Evolutionary conservation across 164 flowering plant genomes (phyloP), one percentile per base, ranked within the genome.

Genomic region (Macadamia integrifolia): DNA sequence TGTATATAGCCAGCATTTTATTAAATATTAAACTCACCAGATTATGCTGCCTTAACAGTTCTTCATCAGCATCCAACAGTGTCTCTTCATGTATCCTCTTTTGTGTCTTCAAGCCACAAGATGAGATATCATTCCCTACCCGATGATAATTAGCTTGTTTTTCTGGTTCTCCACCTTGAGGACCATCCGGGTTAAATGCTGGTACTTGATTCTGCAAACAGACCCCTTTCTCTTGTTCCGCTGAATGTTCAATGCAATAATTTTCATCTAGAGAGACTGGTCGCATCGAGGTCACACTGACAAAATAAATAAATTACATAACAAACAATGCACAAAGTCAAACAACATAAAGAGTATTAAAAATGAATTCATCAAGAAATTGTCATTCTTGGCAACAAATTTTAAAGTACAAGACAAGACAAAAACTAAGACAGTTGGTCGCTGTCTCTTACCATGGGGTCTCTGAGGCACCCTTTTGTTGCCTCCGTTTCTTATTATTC

Each of bases 401-500:
- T 3, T 40, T 12, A 31, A 40, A 44, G 3, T 13, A 28, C 15
- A 17, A 9, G 53, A 35, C 55, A 65, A 15, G 14, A 30, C 50
- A 46, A 46, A 11, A 4, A 65, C 62, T 66, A 58, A 83, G 86
- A 88, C 83, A 31, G 65, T 61, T 66, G 35, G 67, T 64, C n/a
- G 35, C 64, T 49, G 23, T 65, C 61, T 68, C 72, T 32, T 76
- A 80, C 3, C 68, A 28, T 30, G 66, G 46, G 52, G 40, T 64
- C 68, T 32, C 67, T 30, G 62, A 9, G 9, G 50, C 66, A 56
- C 74, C 78, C 17, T 66, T 64, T 28, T 66, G 73, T 66, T 79
- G 84, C 78, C 70, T 84, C 74, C 84, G 82, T 68, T 77, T 89
- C 80, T 88, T 88, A 46, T 71, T 70, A 56, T 67, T 80, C 49